Evolutionary conservation across 495 filamentous ascomycete species (phyloP).

Genomic region (Penicillium robsamsonii): DNA sequence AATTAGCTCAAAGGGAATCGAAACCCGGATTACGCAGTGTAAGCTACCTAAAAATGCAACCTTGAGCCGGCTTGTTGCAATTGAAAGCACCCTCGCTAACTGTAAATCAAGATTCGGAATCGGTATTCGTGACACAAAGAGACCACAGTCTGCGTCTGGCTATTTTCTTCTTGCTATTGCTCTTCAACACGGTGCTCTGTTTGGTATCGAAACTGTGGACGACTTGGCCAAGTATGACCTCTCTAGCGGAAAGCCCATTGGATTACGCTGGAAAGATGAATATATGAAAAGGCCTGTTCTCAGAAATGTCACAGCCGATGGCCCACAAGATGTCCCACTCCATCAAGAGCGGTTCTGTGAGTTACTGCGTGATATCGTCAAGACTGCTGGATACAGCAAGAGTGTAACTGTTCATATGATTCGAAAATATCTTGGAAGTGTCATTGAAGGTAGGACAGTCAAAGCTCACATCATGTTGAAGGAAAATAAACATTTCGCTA

Average conservation of each 20-base stretch:
- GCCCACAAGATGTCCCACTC: slow-evolving; percentile 21
- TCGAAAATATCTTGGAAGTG: slow-evolving; percentile 17
- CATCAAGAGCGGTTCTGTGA: slow-evolving; percentile 14
- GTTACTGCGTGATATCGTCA: slow-evolving; percentile 11
- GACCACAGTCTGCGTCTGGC: too few species aligned
- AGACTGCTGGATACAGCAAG: slow-evolving; percentile 18
- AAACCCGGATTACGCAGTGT: too few species aligned
- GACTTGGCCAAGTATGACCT: slow-evolving; percentile 20
- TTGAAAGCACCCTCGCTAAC: too few species aligned
- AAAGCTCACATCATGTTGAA: slow-evolving; percentile 28
- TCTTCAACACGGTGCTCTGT: slow-evolving; percentile 18
- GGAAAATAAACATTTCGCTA: slow-evolving; percentile 9
- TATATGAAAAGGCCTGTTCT: slow-evolving; percentile 21
- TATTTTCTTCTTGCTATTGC: slow-evolving; percentile 14
- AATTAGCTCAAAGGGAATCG: too few species aligned
- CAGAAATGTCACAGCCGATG: slow-evolving; percentile 23
- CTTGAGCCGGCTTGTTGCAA: too few species aligned
- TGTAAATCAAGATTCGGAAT: too few species aligned
- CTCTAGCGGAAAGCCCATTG: not conserved
- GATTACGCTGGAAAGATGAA: slow-evolving; percentile 16
- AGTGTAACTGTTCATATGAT: slow-evolving; percentile 13
- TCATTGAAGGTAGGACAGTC: slow-evolving; percentile 16
- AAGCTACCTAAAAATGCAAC: too few species aligned
- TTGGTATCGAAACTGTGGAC: slow-evolving; percentile 15
- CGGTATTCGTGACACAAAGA: too few species aligned